A percentile compares a stretch with the other conserved stretches of the same genome.
phyloP scores from a whole-genome alignment of 306 rosid species.

The Calophaca sinica region DNA sequence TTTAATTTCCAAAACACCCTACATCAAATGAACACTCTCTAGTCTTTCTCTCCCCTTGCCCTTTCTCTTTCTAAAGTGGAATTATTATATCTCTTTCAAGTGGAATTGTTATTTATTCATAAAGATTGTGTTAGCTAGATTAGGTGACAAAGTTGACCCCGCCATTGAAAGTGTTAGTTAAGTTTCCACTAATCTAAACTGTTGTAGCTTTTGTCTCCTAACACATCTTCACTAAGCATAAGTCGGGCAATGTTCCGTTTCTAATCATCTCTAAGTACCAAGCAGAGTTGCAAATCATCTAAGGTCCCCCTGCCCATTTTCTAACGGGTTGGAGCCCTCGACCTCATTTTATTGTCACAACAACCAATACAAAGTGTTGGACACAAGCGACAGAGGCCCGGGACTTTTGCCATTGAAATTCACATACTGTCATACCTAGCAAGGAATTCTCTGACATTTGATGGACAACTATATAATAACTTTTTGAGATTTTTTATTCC shows the following conservation, averaged over 20 bases:
- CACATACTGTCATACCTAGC: too few relatives aligned
- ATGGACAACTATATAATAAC: slow-evolving; percentile 53
- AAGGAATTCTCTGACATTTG: slow-evolving; percentile 51
- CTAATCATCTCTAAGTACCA: slow-evolving; percentile 22
- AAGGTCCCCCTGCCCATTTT: neutral
- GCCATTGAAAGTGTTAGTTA: slow-evolving; percentile 35
- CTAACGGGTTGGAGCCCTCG: neutral
- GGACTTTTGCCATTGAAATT: too few relatives aligned
- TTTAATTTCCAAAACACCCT: slow-evolving; percentile 32
- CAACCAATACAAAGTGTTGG: slow-evolving; percentile 48
- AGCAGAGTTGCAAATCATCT: neutral
- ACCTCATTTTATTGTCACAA: slow-evolving; percentile 15
- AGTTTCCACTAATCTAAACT: slow-evolving; percentile 43
- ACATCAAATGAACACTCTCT: neutral
- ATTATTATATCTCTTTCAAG: neutral
- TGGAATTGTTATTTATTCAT: slow-evolving; percentile 35
- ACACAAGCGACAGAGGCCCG: slow-evolving; percentile 23
- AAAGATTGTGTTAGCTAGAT: slow-evolving; percentile 44
- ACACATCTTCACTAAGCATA: slow-evolving; percentile 15
- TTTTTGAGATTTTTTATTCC: slow-evolving; percentile 37
- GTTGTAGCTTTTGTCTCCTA: slow-evolving; percentile 26
- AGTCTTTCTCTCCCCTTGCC: too few relatives aligned
- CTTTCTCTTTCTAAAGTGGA: slow-evolving; percentile 1
- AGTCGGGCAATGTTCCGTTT: neutral
- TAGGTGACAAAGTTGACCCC: slow-evolving; percentile 42